Percentiles rank a stretch among this genome's conserved stretches.
phyloP scores from a whole-genome alignment of 2,329 filamentous ascomycete genomes.

The Lojkania enalia region DNA sequence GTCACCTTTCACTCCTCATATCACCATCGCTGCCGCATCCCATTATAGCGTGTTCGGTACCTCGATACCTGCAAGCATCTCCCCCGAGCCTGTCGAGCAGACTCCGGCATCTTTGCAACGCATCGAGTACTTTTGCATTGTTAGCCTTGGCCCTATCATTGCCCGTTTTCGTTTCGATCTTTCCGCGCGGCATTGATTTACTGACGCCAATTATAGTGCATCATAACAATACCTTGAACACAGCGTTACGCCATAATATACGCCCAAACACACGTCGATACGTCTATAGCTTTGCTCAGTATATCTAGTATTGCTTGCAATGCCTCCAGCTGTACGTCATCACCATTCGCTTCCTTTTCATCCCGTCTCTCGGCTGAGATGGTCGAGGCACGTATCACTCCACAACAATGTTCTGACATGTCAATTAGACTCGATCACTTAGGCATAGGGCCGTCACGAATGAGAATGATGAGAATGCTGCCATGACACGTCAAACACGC shows the following conservation, averaged over 20 bases:
- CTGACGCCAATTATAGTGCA: slow-evolving; percentile 40
- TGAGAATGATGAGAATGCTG: slow-evolving; percentile 89
- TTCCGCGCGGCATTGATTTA: slow-evolving; percentile 10
- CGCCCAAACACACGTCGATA: slow-evolving; percentile 22
- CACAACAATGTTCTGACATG: slow-evolving; percentile 46
- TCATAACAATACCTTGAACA: slow-evolving; percentile 42
- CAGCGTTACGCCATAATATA: slow-evolving; percentile 31
- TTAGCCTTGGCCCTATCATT: slow-evolving; percentile 22
- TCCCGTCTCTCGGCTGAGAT: background rate
- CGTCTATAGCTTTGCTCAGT: slow-evolving; percentile 38
- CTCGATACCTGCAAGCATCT: slow-evolving; percentile 33
- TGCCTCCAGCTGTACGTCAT: slow-evolving; percentile 60
- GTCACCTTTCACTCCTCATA: slow-evolving; percentile 34
- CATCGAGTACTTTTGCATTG: slow-evolving; percentile 27
- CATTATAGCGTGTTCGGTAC: slow-evolving; percentile 35
- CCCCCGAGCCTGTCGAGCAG: slow-evolving; percentile 26
- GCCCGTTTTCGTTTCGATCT: background rate
- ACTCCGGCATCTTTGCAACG: slow-evolving; percentile 22
- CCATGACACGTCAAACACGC: slow-evolving; percentile 83
- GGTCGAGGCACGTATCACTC: slow-evolving; percentile 21
- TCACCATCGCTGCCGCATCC: slow-evolving; percentile 38
- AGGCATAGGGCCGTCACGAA: slow-evolving; percentile 78
- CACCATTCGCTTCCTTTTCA: slow-evolving; percentile 2
- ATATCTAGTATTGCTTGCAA: slow-evolving; percentile 50
- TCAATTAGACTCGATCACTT: slow-evolving; percentile 65